phyloP scores from a whole-genome alignment of 805 yeast species.

The Candida nitratophila region DNA sequence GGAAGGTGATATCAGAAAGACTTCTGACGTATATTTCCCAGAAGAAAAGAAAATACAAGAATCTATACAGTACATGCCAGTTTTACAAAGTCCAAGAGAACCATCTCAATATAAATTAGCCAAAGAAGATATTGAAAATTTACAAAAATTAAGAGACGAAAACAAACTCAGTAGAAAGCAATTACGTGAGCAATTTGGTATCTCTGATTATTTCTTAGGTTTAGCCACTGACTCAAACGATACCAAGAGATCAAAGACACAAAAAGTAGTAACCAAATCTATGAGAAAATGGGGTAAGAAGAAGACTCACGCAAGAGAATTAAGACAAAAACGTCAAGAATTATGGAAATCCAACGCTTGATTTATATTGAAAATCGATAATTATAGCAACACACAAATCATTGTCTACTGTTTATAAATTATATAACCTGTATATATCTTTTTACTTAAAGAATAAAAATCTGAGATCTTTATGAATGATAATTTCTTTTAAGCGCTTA shows the following conservation, averaged over 20 bases:
- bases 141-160: conserved; percentile 23
- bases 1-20: conserved; percentile 21
- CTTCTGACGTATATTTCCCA: conserved; percentile 20
- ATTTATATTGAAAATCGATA: conserved; percentile 5
- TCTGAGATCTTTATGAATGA: no score
- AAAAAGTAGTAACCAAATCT: conserved; percentile 11
- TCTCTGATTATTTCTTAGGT: conserved; percentile 24
- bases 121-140: conserved; percentile 17
- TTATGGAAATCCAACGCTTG: conserved; percentile 21
- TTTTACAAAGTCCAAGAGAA: conserved; percentile 12
- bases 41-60: conserved; percentile 14
- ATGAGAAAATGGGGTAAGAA: conserved; percentile 19
- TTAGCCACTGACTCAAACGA: conserved; percentile 20
- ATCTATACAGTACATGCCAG: conserved; percentile 24
- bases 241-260: conserved; percentile 11
- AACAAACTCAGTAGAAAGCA: conserved; percentile 22
- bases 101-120: conserved; percentile 22
- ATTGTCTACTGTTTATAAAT: not conserved
- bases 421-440: not conserved
- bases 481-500: conserved; percentile 6
- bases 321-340: conserved; percentile 13
- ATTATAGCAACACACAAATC: not conserved
- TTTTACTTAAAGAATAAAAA: not conserved
- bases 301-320: conserved; percentile 17
- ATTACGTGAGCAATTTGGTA: conserved; percentile 21